phyloP scores from a whole-genome alignment of 331 rosid species.

The Malus hybrid region DNA sequence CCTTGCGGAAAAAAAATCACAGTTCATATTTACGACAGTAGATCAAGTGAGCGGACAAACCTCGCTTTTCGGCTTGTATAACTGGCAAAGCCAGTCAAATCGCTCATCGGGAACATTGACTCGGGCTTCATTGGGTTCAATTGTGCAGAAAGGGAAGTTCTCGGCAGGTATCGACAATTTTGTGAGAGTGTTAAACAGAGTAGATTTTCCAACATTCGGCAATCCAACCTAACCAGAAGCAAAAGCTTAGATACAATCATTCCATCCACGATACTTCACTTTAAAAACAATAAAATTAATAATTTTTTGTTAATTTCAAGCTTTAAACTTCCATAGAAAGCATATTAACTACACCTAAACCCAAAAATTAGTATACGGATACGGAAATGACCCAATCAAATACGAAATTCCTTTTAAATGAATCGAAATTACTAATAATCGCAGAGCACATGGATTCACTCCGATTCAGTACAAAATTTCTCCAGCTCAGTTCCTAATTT shows the following conservation, averaged over 20 bases:
- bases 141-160: conserved; percentile 98
- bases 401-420: neutral
- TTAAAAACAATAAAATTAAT: neutral
- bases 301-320: no score
- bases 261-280: neutral
- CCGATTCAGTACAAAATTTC: neutral
- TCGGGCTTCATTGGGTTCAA: conserved; percentile 97
- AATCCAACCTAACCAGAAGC: conserved; percentile 72
- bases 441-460: neutral
- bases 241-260: neutral
- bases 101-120: conserved; percentile 92
- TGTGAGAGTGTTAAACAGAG: conserved; percentile 91
- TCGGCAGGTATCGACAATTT: conserved; percentile 91
- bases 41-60: conserved; percentile 25
- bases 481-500: neutral
- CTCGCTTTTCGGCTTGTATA: conserved; percentile 91
- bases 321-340: neutral
- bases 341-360: neutral
- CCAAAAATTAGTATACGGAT: neutral
- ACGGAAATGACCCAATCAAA: neutral
- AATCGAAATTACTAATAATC: neutral
- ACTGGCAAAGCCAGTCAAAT: conserved; percentile 93
- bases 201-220: conserved; percentile 99
- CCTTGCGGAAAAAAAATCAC: neutral
- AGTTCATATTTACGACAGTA: neutral